Evolutionary conservation across 768 basidiomycete genomes (phyloP).

Genomic region (Pleurotus pulmonarius): DNA sequence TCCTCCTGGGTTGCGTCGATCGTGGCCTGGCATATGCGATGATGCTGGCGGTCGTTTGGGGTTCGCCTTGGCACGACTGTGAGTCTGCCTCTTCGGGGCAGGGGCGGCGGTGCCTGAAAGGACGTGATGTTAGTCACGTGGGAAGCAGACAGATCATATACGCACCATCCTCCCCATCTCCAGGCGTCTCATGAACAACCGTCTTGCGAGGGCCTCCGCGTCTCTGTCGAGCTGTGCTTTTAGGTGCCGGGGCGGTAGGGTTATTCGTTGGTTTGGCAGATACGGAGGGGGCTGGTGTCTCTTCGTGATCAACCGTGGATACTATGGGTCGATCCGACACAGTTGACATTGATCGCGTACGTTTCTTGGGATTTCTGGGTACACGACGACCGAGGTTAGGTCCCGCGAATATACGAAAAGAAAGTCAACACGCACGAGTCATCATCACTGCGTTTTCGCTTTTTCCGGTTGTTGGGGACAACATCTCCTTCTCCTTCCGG

Average conservation of each 20-base stretch:
- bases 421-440: slow-evolving; percentile 50
- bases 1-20: slow-evolving; percentile 41
- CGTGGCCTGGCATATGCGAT: slow-evolving; percentile 31
- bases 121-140: slow-evolving; percentile 4
- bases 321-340: slow-evolving; percentile 54
- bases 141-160: slow-evolving; percentile 12
- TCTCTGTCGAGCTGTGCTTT: slow-evolving; percentile 31
- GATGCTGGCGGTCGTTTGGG: slow-evolving; percentile 36
- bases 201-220: slow-evolving; percentile 40
- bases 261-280: slow-evolving; percentile 22
- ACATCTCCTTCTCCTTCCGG: slow-evolving; percentile 48
- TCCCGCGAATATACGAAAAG: neutral
- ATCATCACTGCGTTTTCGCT: slow-evolving; percentile 74
- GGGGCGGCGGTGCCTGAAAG: slow-evolving; percentile 13
- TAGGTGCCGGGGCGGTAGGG: slow-evolving; percentile 23
- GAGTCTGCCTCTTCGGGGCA: slow-evolving; percentile 32
- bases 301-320: slow-evolving; percentile 36
- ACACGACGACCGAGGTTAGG: neutral
- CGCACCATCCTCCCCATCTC: slow-evolving; percentile 66
- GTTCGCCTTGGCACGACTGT: slow-evolving; percentile 35
- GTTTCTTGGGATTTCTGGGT: slow-evolving; percentile 46
- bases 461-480: slow-evolving; percentile 44
- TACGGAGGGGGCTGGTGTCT: slow-evolving; percentile 30
- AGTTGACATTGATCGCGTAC: slow-evolving; percentile 72
- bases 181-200: slow-evolving; percentile 27